These are phyloP conservation scores for Botrytis byssoidea DNA, from an alignment of 2,329 filamentous ascomycete genomes.

Conservation along the genomic window DNA sequence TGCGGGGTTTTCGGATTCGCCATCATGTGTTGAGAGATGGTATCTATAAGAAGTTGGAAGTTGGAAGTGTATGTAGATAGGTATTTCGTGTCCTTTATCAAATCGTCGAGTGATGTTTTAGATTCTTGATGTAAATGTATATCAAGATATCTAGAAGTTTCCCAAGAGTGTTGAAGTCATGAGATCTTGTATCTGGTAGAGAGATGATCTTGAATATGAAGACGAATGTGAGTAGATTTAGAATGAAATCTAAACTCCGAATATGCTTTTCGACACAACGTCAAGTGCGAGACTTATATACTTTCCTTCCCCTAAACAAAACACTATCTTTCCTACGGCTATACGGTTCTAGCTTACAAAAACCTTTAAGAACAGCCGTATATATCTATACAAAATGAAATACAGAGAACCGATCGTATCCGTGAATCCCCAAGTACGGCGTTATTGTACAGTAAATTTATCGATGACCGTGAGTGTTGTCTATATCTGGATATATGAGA, in stretches of 20 bases:
- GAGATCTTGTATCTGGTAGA: not conserved
- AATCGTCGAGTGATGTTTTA: not conserved
- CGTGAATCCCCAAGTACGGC: not conserved
- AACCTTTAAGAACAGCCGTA: not conserved
- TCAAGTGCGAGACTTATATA: not conserved
- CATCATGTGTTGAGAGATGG: not conserved
- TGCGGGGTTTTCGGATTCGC: not conserved
- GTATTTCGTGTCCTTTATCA: not conserved
- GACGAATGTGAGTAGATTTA: not conserved
- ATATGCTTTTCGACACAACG: not conserved
- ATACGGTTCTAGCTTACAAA: not conserved
- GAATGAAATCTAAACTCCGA: not conserved
- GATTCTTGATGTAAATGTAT: not conserved
- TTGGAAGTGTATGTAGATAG: not conserved
- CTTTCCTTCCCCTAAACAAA: not conserved
- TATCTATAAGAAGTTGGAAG: not conserved
- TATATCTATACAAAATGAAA: not conserved
- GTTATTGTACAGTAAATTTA: not conserved
- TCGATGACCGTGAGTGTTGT: not conserved
- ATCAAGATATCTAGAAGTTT: not conserved
- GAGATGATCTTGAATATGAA: not conserved
- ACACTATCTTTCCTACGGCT: not conserved
- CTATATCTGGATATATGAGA: not conserved
- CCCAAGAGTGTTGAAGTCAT: not conserved
- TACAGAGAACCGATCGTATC: not conserved